A percentile compares a stretch with the other conserved stretches of the same genome.
These are phyloP conservation scores for Hyparrhenia diplandra DNA, from an alignment of 176 grass and related monocot species.

Conservation along the genomic window DNA sequence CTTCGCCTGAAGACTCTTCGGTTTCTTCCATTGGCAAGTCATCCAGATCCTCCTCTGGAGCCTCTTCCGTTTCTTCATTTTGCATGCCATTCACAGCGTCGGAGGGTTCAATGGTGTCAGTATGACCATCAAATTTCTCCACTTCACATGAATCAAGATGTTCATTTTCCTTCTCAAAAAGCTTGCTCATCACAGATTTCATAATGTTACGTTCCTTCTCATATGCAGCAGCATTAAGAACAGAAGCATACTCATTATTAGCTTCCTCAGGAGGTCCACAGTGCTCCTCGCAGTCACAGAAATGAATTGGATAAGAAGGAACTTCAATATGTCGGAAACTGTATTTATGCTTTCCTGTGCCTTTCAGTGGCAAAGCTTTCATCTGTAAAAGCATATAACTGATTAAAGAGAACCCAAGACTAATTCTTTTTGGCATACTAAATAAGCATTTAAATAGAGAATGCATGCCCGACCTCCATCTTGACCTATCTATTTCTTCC, in stretches of 20 bases:
- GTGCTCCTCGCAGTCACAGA: constrained; percentile 97
- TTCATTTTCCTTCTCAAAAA: constrained; percentile 57
- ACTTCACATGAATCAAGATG: constrained; percentile 29
- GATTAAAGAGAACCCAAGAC: constrained; percentile 7
- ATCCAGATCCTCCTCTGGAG: constrained; percentile 55
- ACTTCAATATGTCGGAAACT: constrained; percentile 84
- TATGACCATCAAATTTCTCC: not conserved
- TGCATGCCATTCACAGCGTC: constrained; percentile 14
- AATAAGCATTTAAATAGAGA: not conserved
- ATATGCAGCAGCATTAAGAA: constrained; percentile 60
- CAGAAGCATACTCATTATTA: constrained; percentile 58
- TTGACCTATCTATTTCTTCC: too few species aligned
- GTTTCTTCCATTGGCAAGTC: constrained; percentile 41
- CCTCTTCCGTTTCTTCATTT: constrained; percentile 37
- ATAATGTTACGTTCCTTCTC: constrained; percentile 83
- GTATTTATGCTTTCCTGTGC: constrained; percentile 95
- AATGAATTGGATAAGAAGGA: constrained; percentile 85
- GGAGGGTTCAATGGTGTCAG: not conserved
- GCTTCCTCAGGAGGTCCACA: constrained; percentile 60
- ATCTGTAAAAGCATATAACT: constrained; percentile 36
- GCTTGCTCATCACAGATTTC: constrained; percentile 83
- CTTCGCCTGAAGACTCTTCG: constrained; percentile 58
- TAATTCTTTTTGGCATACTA: not conserved
- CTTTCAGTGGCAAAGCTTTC: constrained; percentile 79
- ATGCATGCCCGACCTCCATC: not conserved